Evolutionary conservation across 306 rosid genomes (phyloP), one percentile per base, ranked within the genome.

Genomic region (Lathyrus sativus): DNA sequence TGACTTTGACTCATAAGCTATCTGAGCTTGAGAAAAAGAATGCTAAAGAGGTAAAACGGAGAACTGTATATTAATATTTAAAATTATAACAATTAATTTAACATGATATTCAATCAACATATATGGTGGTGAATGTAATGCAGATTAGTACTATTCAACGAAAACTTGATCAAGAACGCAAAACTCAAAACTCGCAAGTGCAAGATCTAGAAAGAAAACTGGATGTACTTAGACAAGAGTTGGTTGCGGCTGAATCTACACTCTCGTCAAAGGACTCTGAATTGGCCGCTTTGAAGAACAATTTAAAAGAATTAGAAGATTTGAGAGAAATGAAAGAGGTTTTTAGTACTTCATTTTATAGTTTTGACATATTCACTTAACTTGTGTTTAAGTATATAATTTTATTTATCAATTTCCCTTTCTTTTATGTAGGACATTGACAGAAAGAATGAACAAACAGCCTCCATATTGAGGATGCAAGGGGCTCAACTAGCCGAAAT

Each of bases 271-370:
- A 74, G 80, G 88, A 85, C 79, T 75, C 87, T 56, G 99, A 88
- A 76, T 73, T 93, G 81, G 81, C 75, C 62, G 53, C 70, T 19
- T 62, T 87, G 74, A 88, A 80, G 80, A 87, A 74, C 80, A 87
- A 81, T 65, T 76, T 88, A 29, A 84, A 76, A 83, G 99, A 93
- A 80, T 76, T 93, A 67, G 97, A 90, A 55, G 99, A 93, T 62
- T 77, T 93, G 77, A 85, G 97, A 82, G 99, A 93, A 83, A 86
- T 90, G 97, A 93, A 88, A 88, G 99, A 93, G 95, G 99, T 85
- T 77, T 76, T 57, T 74, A 68, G 62, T 79, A 28, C 22, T 65
- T 41, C 33, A 28, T 56, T 28, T 49, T 31, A 18, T 48, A 12
- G 17, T 66, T 33, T 62, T 26, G 67, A n/a, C 44, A 64, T 18